Conservation (phyloP, 441 rosid genomes). For the Pelargonium cotyledonis region DNA sequence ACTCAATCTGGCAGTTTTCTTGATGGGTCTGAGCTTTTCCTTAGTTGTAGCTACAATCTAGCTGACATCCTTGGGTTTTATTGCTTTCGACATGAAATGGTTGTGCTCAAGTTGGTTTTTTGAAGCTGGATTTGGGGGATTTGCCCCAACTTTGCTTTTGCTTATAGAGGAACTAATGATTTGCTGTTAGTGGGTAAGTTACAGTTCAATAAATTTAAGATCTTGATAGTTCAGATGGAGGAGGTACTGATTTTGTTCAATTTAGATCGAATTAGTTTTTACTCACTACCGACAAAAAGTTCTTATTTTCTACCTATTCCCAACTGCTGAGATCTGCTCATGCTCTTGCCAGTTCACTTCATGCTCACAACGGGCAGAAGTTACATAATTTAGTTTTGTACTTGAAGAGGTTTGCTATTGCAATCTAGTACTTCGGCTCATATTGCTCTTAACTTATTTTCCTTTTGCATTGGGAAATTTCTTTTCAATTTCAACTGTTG, state of each 20-base stretch:
- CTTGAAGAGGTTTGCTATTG: neutral
- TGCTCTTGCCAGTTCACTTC: neutral
- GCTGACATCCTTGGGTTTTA: neutral
- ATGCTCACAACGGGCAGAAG: neutral
- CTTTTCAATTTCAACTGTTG: neutral
- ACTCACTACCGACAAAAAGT: neutral
- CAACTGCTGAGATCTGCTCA: neutral
- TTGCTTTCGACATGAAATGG: neutral
- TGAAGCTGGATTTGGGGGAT: neutral
- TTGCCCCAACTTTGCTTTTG: neutral
- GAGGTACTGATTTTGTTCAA: neutral
- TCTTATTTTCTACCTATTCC: neutral
- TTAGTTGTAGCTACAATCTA: neutral
- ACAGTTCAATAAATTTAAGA: too few relatives aligned
- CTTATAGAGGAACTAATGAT: too few relatives aligned
- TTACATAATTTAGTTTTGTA: neutral
- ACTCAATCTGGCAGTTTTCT: neutral
- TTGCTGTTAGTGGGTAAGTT: too few relatives aligned
- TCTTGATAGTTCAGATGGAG: neutral
- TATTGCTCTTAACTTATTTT: neutral
- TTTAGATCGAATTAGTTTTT: neutral
- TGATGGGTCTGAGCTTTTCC: neutral
- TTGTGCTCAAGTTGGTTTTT: neutral
- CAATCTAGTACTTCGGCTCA: neutral
- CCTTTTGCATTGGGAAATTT: neutral